Evolutionary conservation across 1,284 basidiomycete genomes (phyloP).

Genomic region (Naganishia liquefaciens): DNA sequence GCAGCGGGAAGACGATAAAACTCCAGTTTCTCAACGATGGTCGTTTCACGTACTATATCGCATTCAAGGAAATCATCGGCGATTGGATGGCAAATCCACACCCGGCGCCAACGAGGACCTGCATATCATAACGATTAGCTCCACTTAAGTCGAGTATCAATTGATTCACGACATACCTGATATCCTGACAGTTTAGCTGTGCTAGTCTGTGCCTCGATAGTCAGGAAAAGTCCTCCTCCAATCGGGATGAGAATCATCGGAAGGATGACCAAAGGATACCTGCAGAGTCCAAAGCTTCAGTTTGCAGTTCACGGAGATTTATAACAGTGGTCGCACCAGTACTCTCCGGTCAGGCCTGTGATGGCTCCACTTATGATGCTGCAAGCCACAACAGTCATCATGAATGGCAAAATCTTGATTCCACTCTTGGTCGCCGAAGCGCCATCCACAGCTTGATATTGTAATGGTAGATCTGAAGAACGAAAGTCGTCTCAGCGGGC

Average conservation of each 20-base stretch:
- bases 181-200: constrained; percentile 54
- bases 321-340: constrained; percentile 43
- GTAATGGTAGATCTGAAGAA: constrained; percentile 52
- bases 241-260: constrained; percentile 49
- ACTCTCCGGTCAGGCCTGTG: constrained; percentile 51
- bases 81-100: constrained; percentile 47
- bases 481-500: constrained; percentile 25
- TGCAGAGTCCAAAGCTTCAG: background rate
- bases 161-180: constrained; percentile 41
- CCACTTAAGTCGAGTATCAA: too few species aligned
- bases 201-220: constrained; percentile 49
- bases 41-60: constrained; percentile 45
- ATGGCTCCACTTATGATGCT: constrained; percentile 52
- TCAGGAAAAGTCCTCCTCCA: constrained; percentile 58
- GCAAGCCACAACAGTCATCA: constrained; percentile 51
- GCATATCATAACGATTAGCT: background rate
- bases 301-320: background rate
- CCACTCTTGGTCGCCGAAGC: constrained; percentile 51
- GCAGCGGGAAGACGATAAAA: background rate
- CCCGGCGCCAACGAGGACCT: constrained; percentile 54
- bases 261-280: constrained; percentile 5
- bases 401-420: constrained; percentile 57
- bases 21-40: background rate
- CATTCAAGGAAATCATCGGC: constrained; percentile 55
- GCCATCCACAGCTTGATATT: constrained; percentile 54